Evolutionary conservation across 768 basidiomycete species (phyloP).

Genomic region (Russula sp.): DNA sequence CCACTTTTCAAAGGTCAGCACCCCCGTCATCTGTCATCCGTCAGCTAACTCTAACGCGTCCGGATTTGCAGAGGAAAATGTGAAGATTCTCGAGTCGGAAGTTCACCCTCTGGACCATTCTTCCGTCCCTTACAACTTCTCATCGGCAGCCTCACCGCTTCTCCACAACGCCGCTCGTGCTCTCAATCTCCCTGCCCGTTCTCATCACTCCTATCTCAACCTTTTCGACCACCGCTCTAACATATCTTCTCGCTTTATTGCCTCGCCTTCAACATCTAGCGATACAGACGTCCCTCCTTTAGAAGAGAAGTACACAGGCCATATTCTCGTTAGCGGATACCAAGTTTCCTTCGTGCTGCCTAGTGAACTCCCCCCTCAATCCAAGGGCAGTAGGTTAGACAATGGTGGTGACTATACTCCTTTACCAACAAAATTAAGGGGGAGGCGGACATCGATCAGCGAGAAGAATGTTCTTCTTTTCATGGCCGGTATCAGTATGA

Average conservation of each 20-base stretch:
- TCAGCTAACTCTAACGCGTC: neutral
- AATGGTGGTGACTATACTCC: constrained; percentile 14
- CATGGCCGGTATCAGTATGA: constrained; percentile 75
- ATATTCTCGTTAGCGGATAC: constrained; percentile 70
- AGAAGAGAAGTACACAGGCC: constrained; percentile 64
- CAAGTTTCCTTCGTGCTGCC: constrained; percentile 71
- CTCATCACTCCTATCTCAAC: constrained; percentile 52
- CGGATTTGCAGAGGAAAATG: constrained; percentile 58
- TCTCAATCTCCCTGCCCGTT: constrained; percentile 56
- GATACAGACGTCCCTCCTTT: constrained; percentile 35
- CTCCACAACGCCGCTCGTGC: constrained; percentile 63
- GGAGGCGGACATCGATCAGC: constrained; percentile 47
- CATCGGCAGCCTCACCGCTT: constrained; percentile 51
- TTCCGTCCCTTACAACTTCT: constrained; percentile 71
- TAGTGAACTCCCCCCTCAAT: constrained; percentile 42
- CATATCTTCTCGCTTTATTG: constrained; percentile 31
- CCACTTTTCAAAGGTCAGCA: constrained; percentile 61
- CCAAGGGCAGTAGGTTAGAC: constrained; percentile 18
- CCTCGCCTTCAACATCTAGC: constrained; percentile 30
- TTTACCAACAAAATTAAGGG: constrained; percentile 12
- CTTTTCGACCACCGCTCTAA: constrained; percentile 34
- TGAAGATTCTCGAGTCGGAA: constrained; percentile 65
- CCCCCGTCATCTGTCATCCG: neutral
- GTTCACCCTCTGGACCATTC: constrained; percentile 69
- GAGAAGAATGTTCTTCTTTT: constrained; percentile 60